phyloP scores from a whole-genome alignment of 768 basidiomycete species.

The Boletellus ananiceps region DNA sequence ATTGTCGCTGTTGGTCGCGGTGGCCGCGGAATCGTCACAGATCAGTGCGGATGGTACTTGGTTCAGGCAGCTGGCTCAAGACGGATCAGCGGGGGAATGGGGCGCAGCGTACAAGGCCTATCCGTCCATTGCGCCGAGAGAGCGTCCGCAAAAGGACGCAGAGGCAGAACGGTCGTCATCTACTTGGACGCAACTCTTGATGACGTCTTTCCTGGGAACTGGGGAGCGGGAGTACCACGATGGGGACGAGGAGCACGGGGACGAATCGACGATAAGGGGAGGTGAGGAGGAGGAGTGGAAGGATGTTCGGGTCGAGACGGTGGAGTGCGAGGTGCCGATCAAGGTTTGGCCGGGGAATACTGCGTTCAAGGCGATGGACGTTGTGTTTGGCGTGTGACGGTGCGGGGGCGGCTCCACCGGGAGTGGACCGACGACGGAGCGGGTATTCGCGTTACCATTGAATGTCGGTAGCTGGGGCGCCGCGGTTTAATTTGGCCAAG shows the following conservation, averaged over 20 bases:
- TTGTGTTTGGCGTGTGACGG: conserved; percentile 76
- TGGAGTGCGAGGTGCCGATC: conserved; percentile 92
- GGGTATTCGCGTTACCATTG: no score
- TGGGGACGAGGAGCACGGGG: conserved; percentile 34
- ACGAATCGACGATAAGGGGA: no score
- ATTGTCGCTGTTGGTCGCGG: conserved; percentile 78
- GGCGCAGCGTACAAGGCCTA: conserved; percentile 63
- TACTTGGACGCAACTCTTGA: conserved; percentile 39
- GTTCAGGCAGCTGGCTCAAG: conserved; percentile 49
- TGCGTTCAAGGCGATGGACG: conserved; percentile 72
- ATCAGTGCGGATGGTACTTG: conserved; percentile 48
- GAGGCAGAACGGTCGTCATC: conserved; percentile 1
- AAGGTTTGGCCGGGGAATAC: conserved; percentile 88
- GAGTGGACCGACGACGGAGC: no score
- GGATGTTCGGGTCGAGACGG: conserved; percentile 73
- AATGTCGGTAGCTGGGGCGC: no score
- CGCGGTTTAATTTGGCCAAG: no score
- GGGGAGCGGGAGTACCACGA: conserved; percentile 55
- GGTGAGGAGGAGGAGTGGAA: conserved; percentile 49
- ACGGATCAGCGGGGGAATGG: conserved; percentile 67
- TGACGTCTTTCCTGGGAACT: conserved; percentile 36
- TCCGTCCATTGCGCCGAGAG: conserved; percentile 53
- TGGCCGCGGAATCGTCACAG: conserved; percentile 47
- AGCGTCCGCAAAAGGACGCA: conserved; percentile 31
- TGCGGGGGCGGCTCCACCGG: no score